These are phyloP conservation scores for Chimonanthus salicifolius DNA, from an alignment of 164 flowering plant species.

Conservation along the genomic window DNA sequence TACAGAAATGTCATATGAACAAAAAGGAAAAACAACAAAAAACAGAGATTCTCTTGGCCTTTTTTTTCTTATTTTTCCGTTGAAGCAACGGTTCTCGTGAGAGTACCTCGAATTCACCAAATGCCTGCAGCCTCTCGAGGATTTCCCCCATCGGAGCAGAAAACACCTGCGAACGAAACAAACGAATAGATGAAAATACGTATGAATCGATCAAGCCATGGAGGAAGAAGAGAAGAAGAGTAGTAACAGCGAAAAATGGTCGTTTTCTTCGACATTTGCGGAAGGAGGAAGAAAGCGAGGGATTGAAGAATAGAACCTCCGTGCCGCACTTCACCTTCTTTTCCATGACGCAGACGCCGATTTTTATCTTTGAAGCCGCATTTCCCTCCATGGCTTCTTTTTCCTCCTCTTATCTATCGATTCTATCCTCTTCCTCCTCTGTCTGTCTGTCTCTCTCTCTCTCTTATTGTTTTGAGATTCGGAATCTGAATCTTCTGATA, in stretches of 20 bases:
- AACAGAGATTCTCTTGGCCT: too few relatives aligned
- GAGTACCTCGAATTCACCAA: conserved; percentile 95
- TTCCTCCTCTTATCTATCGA: conserved; percentile 5
- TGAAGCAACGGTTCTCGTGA: not conserved
- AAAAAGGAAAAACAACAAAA: too few relatives aligned
- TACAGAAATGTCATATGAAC: too few relatives aligned
- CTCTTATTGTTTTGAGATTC: too few relatives aligned
- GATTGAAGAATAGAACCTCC: conserved; percentile 53
- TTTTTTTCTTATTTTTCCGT: too few relatives aligned
- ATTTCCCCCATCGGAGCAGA: conserved; percentile 76
- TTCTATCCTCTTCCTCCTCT: not conserved
- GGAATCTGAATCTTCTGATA: too few relatives aligned
- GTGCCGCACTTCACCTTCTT: conserved; percentile 98
- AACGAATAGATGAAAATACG: not conserved
- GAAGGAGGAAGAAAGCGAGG: conserved; percentile 3
- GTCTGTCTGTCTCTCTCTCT: too few relatives aligned
- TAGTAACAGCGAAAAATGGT: not conserved
- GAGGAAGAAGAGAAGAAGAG: not conserved
- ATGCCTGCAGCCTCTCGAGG: conserved; percentile 32
- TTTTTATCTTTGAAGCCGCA: conserved; percentile 40
- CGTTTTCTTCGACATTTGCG: not conserved
- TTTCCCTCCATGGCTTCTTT: conserved; percentile 21
- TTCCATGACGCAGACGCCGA: conserved; percentile 99
- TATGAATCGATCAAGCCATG: not conserved
- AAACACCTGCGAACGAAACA: conserved; percentile 39